Base-by-base conservation (phyloP, 768 basidiomycete genomes). In the Asterophora lycoperdoides region DNA sequence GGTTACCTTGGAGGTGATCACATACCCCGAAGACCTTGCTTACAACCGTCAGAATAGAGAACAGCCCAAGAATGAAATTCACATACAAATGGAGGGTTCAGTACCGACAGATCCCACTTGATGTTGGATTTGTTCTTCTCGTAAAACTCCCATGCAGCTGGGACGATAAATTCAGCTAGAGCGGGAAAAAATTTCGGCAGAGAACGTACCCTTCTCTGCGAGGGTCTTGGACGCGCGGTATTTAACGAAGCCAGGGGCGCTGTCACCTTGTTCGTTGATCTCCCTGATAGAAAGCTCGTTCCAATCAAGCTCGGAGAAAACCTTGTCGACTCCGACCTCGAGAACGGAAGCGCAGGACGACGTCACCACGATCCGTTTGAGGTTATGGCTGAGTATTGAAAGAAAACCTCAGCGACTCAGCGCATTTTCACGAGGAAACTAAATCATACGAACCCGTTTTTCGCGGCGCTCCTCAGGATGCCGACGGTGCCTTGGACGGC, bases 401-500 rank as follows among this genome's bases (percentile, higher is more conserved):
- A n/a, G 17, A 29, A 13, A 13, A 30, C 2, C 20, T 11, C 20
- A 23, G 23, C 23, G 1, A 9, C n/a, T n/a, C n/a, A n/a, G n/a
- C n/a, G n/a, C n/a, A n/a, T n/a, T n/a, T n/a, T n/a, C n/a, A 11
- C 4, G 10, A 7, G 20, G 20, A 8, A 23, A 20, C 5, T 13
- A 14, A 4, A 5, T 23, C 10, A 14, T 15, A 28, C 40, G 11
- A 10, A 41, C 40, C 40, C 40, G 82, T 78, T 59, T 60, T 80
- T 82, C 46, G 76, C 60, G 8, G 80, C 75, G 37, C 80, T 80
- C 51, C 78, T 66, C 19, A 92, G 67, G 11, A 91, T 70, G 5
- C 79, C 73, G 1, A 77, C 56, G 0, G 89, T 91, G 1, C 89
- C 89, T 2, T 79, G 67, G 3, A 91, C 77, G 19, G 89, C 89